Percentiles rank a stretch among this genome's conserved stretches.
Conservation (phyloP, 192 early-diverging fungal species). For the Coemansia sp. region DNA sequence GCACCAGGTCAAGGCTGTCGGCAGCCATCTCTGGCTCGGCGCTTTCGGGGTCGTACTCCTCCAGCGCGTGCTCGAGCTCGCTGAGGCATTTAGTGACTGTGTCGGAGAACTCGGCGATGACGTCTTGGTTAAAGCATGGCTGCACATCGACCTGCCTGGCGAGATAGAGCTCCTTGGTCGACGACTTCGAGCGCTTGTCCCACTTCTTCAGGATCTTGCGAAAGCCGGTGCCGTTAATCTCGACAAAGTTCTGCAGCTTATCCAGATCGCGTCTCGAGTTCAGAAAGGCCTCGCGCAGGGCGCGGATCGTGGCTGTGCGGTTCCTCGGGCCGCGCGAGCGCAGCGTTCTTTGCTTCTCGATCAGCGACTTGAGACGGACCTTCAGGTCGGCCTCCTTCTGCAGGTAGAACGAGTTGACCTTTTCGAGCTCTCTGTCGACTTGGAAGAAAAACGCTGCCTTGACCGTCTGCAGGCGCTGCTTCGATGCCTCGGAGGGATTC, state of each 20-base stretch:
- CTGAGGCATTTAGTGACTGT: slow-evolving; percentile 66
- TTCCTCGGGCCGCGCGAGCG: slow-evolving; percentile 55
- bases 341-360: slow-evolving; percentile 72
- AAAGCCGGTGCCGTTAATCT: slow-evolving; percentile 94
- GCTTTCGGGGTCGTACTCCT: slow-evolving; percentile 32
- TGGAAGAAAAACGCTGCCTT: slow-evolving; percentile 98
- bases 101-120: slow-evolving; percentile 87
- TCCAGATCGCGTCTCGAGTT: slow-evolving; percentile 90
- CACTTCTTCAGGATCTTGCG: slow-evolving; percentile 99
- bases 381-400: slow-evolving; percentile 95
- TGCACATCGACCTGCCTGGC: slow-evolving; percentile 96
- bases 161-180: slow-evolving; percentile 96
- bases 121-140: slow-evolving; percentile 94
- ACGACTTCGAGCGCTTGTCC: slow-evolving; percentile 98
- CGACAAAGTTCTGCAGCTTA: slow-evolving; percentile 98
- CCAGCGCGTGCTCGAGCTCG: slow-evolving; percentile 69
- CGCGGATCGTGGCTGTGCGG: slow-evolving; percentile 59
- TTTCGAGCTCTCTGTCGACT: slow-evolving; percentile 96
- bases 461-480: slow-evolving; percentile 67
- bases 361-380: slow-evolving; percentile 78
- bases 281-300: slow-evolving; percentile 84
- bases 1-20: slow-evolving; percentile 24
- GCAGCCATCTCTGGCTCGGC: slow-evolving; percentile 24
- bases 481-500: slow-evolving; percentile 37
- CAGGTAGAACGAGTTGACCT: slow-evolving; percentile 94